phyloP scores from a whole-genome alignment of 1,284 basidiomycete genomes.

The Neonothopanus nambi region DNA sequence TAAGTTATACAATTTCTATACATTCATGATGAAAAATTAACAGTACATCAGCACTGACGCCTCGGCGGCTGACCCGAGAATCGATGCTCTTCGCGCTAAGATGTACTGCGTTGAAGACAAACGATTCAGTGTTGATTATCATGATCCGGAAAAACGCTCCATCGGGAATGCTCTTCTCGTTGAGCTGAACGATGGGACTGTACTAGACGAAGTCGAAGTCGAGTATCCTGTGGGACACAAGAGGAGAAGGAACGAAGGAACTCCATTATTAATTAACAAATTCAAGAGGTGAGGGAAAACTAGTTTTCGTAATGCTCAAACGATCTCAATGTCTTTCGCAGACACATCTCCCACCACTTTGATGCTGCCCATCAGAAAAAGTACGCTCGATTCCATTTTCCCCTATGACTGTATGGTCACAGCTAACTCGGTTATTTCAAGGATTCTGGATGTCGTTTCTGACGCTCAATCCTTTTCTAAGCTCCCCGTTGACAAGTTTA shows the following conservation, averaged over 20 bases:
- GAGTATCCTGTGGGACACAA: conserved; percentile 93
- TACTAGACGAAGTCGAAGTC: conserved; percentile 84
- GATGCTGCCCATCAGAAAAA: conserved; percentile 68
- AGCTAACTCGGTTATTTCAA: conserved; percentile 30
- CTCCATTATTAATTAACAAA: conserved; percentile 86
- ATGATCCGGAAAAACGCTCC: conserved; percentile 86
- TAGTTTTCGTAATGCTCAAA: conserved; percentile 43
- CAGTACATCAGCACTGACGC: conserved; percentile 58
- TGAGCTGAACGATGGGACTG: conserved; percentile 88
- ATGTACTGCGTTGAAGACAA: conserved; percentile 84
- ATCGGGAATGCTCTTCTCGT: conserved; percentile 90
- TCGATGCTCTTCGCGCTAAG: conserved; percentile 83
- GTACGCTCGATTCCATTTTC: conserved; percentile 46
- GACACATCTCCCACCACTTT: conserved; percentile 80
- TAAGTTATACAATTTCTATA: conserved; percentile 31
- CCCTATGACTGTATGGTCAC: conserved; percentile 10
- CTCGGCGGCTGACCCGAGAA: conserved; percentile 81
- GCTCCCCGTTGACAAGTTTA: conserved; percentile 82
- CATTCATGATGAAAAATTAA: not conserved
- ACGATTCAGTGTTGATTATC: conserved; percentile 77
- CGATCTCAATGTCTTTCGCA: conserved; percentile 17
- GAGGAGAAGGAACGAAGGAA: conserved; percentile 82
- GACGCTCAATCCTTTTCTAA: conserved; percentile 65
- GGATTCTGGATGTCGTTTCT: conserved; percentile 75
- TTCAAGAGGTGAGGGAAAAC: conserved; percentile 64